Conservation (phyloP, 1,139 yeast genomes). For the Pichia kudriavzevii region DNA sequence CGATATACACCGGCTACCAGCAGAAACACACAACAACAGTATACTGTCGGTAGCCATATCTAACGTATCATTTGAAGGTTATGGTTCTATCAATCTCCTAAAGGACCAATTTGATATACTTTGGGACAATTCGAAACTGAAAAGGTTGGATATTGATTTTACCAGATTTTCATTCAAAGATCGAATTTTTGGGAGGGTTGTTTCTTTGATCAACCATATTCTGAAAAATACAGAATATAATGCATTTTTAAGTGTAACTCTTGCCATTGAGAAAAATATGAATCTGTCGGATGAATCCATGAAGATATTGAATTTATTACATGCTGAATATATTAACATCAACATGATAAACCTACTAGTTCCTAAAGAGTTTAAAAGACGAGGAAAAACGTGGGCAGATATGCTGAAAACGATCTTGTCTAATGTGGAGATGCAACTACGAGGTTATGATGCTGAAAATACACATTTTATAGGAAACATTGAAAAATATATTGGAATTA, state of each 20-base stretch:
- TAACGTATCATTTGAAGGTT: constrained; percentile 7
- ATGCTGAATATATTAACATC: constrained; percentile 11
- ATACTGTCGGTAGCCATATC: constrained; percentile 8
- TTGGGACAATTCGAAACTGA: constrained; percentile 9
- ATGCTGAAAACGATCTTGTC: constrained; percentile 1
- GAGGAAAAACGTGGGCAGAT: constrained; percentile 11
- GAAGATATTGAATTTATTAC: constrained; percentile 2
- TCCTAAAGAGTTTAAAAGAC: constrained; percentile 9
- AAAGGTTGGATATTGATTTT: constrained; percentile 14
- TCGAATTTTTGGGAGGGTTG: constrained; percentile 5
- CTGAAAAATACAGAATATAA: constrained; percentile 11
- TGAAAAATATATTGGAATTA: constrained; percentile 12
- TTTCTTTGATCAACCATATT: constrained; percentile 9
- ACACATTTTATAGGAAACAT: constrained; percentile 11
- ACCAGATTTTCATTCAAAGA: constrained; percentile 9
- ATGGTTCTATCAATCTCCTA: constrained; percentile 1
- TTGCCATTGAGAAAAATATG: constrained; percentile 7
- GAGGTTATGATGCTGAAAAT: constrained; percentile 3
- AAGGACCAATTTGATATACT: constrained; percentile 10
- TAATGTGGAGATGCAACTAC: constrained; percentile 7
- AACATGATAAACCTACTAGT: constrained; percentile 12
- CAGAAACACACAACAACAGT: constrained; percentile 5
- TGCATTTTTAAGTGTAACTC: constrained; percentile 8
- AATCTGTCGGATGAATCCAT: constrained; percentile 7
- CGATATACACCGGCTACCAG: constrained; percentile 7